Base-by-base conservation (phyloP, 2,329 filamentous ascomycete species). In the Paracoccidioides lutzii region DNA sequence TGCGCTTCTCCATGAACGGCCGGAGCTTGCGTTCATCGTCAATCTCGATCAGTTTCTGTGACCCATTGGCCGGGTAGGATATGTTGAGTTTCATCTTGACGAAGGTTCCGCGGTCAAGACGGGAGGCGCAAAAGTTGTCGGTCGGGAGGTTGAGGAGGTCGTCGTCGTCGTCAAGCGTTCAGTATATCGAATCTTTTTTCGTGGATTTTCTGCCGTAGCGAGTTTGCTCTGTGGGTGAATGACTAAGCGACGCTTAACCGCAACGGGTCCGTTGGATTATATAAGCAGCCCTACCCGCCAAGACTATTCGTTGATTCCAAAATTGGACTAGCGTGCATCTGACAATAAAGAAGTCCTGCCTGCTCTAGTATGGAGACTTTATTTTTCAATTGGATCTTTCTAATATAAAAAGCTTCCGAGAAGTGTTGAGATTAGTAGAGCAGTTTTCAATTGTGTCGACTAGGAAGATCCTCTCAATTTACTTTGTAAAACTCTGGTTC, bases 1-100 rank as follows among this genome's bases (percentile, higher is more conserved):
- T 87, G 78, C 88, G 88, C 83, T 90, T 90, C 78, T 97, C 93
- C 86, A 95, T 90, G 85, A 97, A 97, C 80, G 93, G 83, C 76
- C 89, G 87, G 76, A 97, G 84, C 84, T 95, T 96, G 80, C 90
- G 90, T 80, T 98, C 94, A 87, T 98, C 94, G 74, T 98, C 93
- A 71, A 98, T 80, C 69, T 98, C 94, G 81, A 98, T 85, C 75
- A 98, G 83, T 84, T 98, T 98, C 79, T 98, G 93, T 74, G 90
- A 93, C 85, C 93, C 93, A 81, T 97, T 97, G 85, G 91, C 89
- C 80, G 93, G 93, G 85, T 90, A 95, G 72, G 81, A 84, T 72
- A 85, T 81, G 78, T 85, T 85, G 75, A 85, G 80, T 81, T 88
- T 87, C 84, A 87, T 87, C 79, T 81, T 79, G 77, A 74, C 77